Evolutionary conservation across 345 rosid species (phyloP), one percentile per base, ranked within the genome.

Genomic region (Gossypium anomalum): DNA sequence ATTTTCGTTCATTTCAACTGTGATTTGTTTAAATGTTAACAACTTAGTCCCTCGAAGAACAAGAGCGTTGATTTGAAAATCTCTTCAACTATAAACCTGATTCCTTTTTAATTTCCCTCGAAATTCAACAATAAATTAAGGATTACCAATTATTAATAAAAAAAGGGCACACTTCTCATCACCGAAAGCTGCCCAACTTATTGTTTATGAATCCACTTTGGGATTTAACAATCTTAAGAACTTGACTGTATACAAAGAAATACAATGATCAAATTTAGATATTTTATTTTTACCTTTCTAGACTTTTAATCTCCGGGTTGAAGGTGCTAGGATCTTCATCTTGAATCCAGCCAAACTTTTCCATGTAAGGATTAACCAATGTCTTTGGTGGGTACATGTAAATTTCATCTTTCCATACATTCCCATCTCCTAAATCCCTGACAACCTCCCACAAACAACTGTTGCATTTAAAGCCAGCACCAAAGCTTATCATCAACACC

Each of bases 311-410:
- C 1, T 70, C 80, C 3, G 81, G 87, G 11, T 0, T 87, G 85
- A 95, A 95, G 69, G 94, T 90, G 72, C 78, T 83, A 0, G 72
- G 73, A 45, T 94, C 98, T 80, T 91, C 96, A 58, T 88, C 73
- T 48, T 85, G 85, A 51, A 95, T 91, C 99, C 99, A 95, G 3
- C 99, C 99, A 76, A 73, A 95, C 77, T 95, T 91, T 80, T 89
- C 92, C 86, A 91, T 49, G 78, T 79, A 95, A 17, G 97, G 99
- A 65, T 89, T 95, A n/a, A 62, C 80, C 23, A 95, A 27, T 0
- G 96, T 74, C 58, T 85, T 53, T 9, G 94, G 92, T 67, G 99
- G 99, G 75, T 95, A 93, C 27, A 75, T 38, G 63, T 85, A 81
- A 79, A 95, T 89, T 78, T 88, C 86, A 58, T 93, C 88, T 8